Percentiles rank a stretch among this genome's conserved stretches.
Evolutionary conservation across 805 yeast species (phyloP).

Genomic region (Kodamaea nitidulidarum): DNA sequence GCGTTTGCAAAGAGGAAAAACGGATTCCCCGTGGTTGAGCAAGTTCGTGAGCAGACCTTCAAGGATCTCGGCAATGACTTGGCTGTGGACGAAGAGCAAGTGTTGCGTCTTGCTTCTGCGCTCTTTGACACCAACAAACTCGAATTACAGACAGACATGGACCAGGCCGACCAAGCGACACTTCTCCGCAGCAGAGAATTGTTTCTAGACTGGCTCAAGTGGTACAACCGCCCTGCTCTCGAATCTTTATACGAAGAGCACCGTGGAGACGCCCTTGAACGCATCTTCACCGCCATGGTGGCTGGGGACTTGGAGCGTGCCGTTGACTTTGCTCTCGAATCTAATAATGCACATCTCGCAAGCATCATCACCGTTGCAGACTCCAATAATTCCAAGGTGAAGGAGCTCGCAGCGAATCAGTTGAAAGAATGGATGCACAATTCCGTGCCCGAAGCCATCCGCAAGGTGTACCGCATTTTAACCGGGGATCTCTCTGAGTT

Average conservation of each 20-base stretch:
- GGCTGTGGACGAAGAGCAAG: conserved; percentile 20
- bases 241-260: conserved; percentile 18
- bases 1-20: conserved; percentile 20
- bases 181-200: conserved; percentile 36
- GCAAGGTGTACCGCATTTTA: conserved; percentile 61
- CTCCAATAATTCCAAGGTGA: conserved; percentile 60
- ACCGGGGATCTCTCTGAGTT: conserved; percentile 46
- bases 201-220: conserved; percentile 56
- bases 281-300: conserved; percentile 47
- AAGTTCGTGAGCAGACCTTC: conserved; percentile 15
- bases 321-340: conserved; percentile 51
- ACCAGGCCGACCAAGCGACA: conserved; percentile 15
- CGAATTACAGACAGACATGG: conserved; percentile 9
- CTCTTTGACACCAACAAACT: conserved; percentile 41
- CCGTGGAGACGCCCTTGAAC: conserved; percentile 42
- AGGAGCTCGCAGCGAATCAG: conserved; percentile 55
- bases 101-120: conserved; percentile 59
- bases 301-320: conserved; percentile 63
- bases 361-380: conserved; percentile 66
- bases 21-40: conserved; percentile 22
- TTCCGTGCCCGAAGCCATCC: conserved; percentile 50
- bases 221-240: conserved; percentile 36
- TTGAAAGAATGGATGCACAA: conserved; percentile 58
- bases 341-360: conserved; percentile 67
- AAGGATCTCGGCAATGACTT: conserved; percentile 14